Conservation (phyloP, 345 rosid genomes). For the Orychophragmus violaceus region DNA sequence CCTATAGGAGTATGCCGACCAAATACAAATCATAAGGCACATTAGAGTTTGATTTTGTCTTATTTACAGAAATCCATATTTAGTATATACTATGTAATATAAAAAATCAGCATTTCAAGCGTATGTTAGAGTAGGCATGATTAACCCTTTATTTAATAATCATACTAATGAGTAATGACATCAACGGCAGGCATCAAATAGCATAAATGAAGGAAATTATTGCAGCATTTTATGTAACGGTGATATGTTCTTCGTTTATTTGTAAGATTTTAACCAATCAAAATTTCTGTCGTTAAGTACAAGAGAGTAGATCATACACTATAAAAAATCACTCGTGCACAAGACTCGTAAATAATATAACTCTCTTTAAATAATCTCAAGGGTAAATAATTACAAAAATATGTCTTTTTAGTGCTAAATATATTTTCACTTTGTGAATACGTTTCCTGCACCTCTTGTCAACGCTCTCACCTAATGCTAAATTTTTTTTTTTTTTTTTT, state of each 20-base stretch:
- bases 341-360: constrained; percentile 17
- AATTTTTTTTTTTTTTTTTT: no score
- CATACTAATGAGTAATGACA: constrained; percentile 21
- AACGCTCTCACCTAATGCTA: constrained; percentile 30
- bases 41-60: constrained; percentile 10
- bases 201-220: neutral
- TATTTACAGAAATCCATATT: constrained; percentile 7
- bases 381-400: constrained; percentile 14
- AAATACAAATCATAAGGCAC: constrained; percentile 15
- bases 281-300: constrained; percentile 18
- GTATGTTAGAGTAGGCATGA: constrained; percentile 26
- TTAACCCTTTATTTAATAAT: constrained; percentile 15
- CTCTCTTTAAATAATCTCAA: constrained; percentile 16
- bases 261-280: constrained; percentile 18
- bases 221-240: constrained; percentile 13
- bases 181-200: constrained; percentile 14
- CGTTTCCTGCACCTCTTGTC: constrained; percentile 33
- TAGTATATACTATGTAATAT: neutral
- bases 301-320: constrained; percentile 12
- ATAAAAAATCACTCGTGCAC: constrained; percentile 26
- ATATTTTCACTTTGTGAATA: constrained; percentile 30
- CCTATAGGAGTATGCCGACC: constrained; percentile 20
- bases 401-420: constrained; percentile 16
- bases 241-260: constrained; percentile 24
- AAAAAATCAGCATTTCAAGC: constrained; percentile 17